These are phyloP conservation scores for Sambucus nigra DNA, from an alignment of 129 eudicot species.

Conservation along the genomic window DNA sequence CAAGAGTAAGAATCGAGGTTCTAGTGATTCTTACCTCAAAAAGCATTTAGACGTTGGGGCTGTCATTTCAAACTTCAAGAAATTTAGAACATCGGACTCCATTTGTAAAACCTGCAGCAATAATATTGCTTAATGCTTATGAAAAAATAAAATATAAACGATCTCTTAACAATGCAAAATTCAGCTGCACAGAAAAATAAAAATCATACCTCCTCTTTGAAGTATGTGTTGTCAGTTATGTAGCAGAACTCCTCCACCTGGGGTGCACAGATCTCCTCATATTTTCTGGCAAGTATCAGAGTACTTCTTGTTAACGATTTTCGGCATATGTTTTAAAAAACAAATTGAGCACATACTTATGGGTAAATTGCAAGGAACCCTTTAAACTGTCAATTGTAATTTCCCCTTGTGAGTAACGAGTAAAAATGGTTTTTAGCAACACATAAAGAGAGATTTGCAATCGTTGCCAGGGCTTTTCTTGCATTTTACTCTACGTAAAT, in stretches of 20 bases:
- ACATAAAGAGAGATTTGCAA: too few species aligned
- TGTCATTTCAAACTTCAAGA: constrained; percentile 86
- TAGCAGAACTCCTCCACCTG: constrained; percentile 98
- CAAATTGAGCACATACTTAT: too few species aligned
- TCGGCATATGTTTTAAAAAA: too few species aligned
- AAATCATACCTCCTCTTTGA: constrained; percentile 73
- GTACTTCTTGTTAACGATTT: background rate
- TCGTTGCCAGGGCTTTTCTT: too few species aligned
- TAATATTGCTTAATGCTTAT: constrained; percentile 10
- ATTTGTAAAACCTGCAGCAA: constrained; percentile 67
- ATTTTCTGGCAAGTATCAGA: constrained; percentile 45
- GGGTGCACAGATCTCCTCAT: constrained; percentile 96
- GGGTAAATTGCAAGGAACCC: too few species aligned
- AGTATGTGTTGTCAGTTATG: constrained; percentile 92
- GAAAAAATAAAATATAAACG: background rate
- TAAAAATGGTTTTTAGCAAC: too few species aligned
- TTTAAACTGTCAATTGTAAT: too few species aligned
- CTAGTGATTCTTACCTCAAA: constrained; percentile 38
- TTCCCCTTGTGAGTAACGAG: too few species aligned
- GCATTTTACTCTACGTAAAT: background rate
- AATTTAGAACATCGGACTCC: constrained; percentile 81
- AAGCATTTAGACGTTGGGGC: constrained; percentile 89
- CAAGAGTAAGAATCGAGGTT: background rate
- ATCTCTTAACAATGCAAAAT: background rate
- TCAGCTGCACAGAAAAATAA: background rate